These are phyloP conservation scores for Cytospora piceae DNA, from an alignment of 2,329 filamentous ascomycete genomes.

Conservation along the genomic window DNA sequence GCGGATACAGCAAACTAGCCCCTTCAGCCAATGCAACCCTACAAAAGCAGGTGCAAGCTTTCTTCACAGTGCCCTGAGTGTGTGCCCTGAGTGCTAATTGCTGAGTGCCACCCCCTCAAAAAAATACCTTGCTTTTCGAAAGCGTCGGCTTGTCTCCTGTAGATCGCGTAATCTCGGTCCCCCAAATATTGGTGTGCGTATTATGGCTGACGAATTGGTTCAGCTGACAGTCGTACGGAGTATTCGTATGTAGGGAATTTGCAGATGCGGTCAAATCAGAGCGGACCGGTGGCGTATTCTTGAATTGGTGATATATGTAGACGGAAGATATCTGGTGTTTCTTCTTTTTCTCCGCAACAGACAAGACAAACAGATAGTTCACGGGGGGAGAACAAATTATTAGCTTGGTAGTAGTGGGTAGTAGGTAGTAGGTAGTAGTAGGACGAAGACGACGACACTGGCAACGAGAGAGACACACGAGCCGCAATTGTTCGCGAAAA, in stretches of 20 bases:
- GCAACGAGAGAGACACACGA: conserved; percentile 14
- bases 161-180: conserved; percentile 24
- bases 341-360: background rate
- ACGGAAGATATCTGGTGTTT: background rate
- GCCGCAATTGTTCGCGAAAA: conserved; percentile 16
- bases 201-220: conserved; percentile 16
- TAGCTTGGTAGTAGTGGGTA: background rate
- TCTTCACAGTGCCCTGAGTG: conserved; percentile 11
- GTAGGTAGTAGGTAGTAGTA: no score
- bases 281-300: background rate
- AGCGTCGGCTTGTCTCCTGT: conserved; percentile 13
- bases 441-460: background rate
- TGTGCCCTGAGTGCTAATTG: background rate
- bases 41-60: conserved; percentile 19
- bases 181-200: conserved; percentile 11
- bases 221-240: conserved; percentile 22
- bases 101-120: background rate
- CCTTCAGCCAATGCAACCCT: conserved; percentile 25
- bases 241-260: background rate
- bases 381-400: background rate
- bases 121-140: background rate
- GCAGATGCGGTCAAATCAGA: conserved; percentile 2
- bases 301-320: background rate
- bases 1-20: conserved; percentile 25
- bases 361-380: background rate